Conservation (phyloP, 1,284 basidiomycete genomes). For the Laetiporus sulphureus region DNA sequence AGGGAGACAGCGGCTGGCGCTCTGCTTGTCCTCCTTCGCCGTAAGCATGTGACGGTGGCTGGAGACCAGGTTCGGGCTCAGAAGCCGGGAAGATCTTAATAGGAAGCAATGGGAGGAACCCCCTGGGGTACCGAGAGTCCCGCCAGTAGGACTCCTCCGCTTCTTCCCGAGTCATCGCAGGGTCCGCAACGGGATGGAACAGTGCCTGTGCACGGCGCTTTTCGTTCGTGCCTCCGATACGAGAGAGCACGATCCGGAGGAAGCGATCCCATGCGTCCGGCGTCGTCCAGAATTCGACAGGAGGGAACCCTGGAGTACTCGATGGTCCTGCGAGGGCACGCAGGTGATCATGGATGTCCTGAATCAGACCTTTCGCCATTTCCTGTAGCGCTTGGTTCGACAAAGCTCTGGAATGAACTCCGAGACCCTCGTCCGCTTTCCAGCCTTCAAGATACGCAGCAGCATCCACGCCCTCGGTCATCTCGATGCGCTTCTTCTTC, state of each 20-base stretch:
- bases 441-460: conserved; percentile 18
- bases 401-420: conserved; percentile 56
- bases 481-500: conserved; percentile 37
- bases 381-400: conserved; percentile 66
- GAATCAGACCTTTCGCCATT: conserved; percentile 57
- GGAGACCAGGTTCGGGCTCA: conserved; percentile 12
- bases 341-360: conserved; percentile 52
- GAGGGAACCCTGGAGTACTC: neutral
- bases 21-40: neutral
- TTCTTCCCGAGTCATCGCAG: conserved; percentile 14
- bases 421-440: conserved; percentile 23
- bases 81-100: conserved; percentile 39
- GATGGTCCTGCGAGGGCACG: conserved; percentile 8
- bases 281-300: conserved; percentile 73
- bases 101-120: conserved; percentile 49
- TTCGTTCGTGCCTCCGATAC: conserved; percentile 64
- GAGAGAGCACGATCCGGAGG: conserved; percentile 54
- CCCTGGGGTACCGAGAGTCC: conserved; percentile 48
- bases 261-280: conserved; percentile 64
- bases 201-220: conserved; percentile 51
- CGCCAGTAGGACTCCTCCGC: conserved; percentile 49
- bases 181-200: conserved; percentile 25
- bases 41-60: conserved; percentile 2
- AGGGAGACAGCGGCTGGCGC: conserved; percentile 19
- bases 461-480: conserved; percentile 10